Evolutionary conservation across 768 basidiomycete species (phyloP), one percentile per base, ranked within the genome.

Genomic region (Lactarius vividus): DNA sequence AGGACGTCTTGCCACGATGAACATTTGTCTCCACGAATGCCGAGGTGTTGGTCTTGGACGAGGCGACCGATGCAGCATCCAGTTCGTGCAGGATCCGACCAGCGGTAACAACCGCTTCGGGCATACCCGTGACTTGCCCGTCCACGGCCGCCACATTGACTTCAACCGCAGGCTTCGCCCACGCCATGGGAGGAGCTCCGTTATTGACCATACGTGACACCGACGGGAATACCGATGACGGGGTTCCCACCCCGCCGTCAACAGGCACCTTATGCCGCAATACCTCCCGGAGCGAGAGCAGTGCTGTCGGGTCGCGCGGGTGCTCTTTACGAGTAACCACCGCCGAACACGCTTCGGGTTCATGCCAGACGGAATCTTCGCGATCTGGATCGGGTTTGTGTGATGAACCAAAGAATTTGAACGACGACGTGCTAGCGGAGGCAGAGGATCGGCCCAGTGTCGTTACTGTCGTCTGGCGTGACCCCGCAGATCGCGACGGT

Each of bases 251-350:
- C 9, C 71, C 55, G 11, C 64, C 65, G 37, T 83, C 82, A 13
- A 72, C 71, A 5, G 82, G 79, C 0, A 78, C 74, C 68, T 83
- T 84, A 63, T 85, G 82, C 15, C 87, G 79, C 6, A 90, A 75
- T 10, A 88, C 88, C 37, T 88, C 87, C 1, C 86, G 78, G 15
- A 91, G 76, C 0, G 84, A 82, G 7, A 88, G 75, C 0, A 89
- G 70, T 1, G 83, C 81, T 0, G 86, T 79, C 0, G 81, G 79
- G 67, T 90, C 89, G 20, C 83, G 80, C 0, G 85, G 82, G 68
- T 87, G 82, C 64, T 88, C 86, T 71, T 85, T 89, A 13, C 88
- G 77, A 33, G 80, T 82, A 64, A 89, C 83, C 15, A 84, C 79
- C 0, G 86, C 82, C 1, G 86, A 85, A 69, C 80, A 87, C 8